Evolutionary conservation across 768 basidiomycete genomes (phyloP).

Genomic region (Exsudoporus frostii): DNA sequence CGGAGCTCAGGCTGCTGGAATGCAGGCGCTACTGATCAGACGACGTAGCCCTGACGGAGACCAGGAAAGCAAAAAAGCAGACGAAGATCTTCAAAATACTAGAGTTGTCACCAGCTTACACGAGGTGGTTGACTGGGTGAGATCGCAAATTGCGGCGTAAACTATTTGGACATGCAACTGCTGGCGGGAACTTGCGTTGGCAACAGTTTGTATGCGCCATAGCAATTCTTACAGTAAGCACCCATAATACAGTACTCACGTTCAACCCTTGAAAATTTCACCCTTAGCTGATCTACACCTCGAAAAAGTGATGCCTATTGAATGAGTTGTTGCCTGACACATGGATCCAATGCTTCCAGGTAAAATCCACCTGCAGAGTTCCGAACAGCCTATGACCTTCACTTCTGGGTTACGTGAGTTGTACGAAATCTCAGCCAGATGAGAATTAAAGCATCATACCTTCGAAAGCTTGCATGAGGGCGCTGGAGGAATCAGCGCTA

Average conservation of each 20-base stretch:
- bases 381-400: neutral
- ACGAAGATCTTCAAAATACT: slow-evolving; percentile 40
- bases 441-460: neutral
- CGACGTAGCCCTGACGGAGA: slow-evolving; percentile 49
- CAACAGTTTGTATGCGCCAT: neutral
- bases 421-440: neutral
- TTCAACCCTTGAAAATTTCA: neutral
- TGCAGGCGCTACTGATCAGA: slow-evolving; percentile 56
- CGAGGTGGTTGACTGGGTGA: slow-evolving; percentile 38
- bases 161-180: neutral
- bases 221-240: too few relatives aligned
- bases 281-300: neutral
- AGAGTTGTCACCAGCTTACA: slow-evolving; percentile 37
- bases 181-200: neutral
- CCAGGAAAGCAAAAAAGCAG: slow-evolving; percentile 40
- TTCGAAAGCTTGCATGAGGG: neutral
- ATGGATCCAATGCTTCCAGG: neutral
- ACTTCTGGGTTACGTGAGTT: neutral
- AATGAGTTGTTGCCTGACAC: neutral
- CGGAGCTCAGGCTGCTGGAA: slow-evolving; percentile 54
- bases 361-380: neutral
- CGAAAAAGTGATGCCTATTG: neutral
- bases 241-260: too few relatives aligned
- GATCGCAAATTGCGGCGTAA: slow-evolving; percentile 10
- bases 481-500: neutral